Evolutionary conservation across 495 filamentous ascomycete genomes (phyloP), one percentile per base, ranked within the genome.

Genomic region (Geoglossum glabrum): DNA sequence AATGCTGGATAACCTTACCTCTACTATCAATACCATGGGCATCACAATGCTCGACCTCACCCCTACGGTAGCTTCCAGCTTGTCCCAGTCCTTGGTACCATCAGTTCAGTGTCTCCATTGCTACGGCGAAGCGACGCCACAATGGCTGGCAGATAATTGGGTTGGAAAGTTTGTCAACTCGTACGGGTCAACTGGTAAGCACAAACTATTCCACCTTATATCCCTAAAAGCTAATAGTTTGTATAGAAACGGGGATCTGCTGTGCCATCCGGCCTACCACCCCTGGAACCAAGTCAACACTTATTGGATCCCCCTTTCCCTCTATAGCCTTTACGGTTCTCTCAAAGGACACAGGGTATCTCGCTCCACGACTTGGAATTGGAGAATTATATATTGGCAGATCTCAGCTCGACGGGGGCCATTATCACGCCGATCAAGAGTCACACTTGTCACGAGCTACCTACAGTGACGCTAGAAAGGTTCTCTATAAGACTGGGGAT

Each of bases 11-110:
- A 81, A 92, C 64, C 74, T 93, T 21, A 78, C 79, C 3, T 74
- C 67, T 2, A 72, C 79, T 9, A 79, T 94, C 47, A 79, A 72
- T 9, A 54, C 59, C 11, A 73, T 90, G 70, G 65, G 76, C 17
- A 74, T 87, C 5, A 86, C 90, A 62, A 86, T 82, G 1, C 84
- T 81, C 45, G 87, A 92, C 68, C 68, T 93, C 45, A 92, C 87
- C 1, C 87, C 87, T 0, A 89, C 87, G 0, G 87, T 92, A 8
- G 83, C 79, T 0, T 56, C 63, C 19, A 66, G 62, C 11, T 54
- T 72, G 11, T 56, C 26, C 36, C 57, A 59, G 4, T 40, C 54
- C 5, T 62, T 67, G 11, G 57, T 72, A 1, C 67, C 70, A 3
- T 57, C 34, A 6, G 67, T 72, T 4, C 49, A 72, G 59, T 65